Base-by-base conservation (phyloP, 441 rosid species). In the Lepidium campestre region DNA sequence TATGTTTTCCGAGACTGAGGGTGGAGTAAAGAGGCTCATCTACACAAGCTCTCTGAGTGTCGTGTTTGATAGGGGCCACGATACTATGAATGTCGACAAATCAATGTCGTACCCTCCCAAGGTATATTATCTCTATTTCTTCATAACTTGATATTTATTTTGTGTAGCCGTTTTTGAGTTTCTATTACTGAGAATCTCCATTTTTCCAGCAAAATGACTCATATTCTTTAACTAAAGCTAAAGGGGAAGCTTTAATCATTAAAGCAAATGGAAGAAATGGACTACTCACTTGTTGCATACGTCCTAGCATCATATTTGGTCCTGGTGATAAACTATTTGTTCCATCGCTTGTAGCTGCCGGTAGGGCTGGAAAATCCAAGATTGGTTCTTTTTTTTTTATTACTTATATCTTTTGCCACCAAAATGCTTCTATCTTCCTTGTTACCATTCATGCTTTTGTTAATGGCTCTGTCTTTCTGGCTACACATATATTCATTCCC, bases 41-140 rank as follows among this genome's bases (percentile, higher is more conserved):
- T 93, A 87, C 74, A 90, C 98, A 7, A 93, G 98, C 74, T 93
- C 97, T 46, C 87, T 96, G 14, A 90, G 97, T 48, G 98, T 90
- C 4, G 93, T 91, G 42, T 89, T 87, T 76, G 96, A 90, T 75
- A 96, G 98, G 57, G 69, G 84, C 50, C 82, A 78, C 65, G 86
- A 81, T 56, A 83, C 85, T 46, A 22, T 79, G 48, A 80, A 86
- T 11, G 97, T 86, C 29, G 80, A 79, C 48, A 97, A 93, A 76
- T 57, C 91, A 10, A 65, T 86, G 82, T 86, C 91, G 0, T 91
- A 86, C 74, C 82, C 96, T 27, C 42, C 78, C 42, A 78, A 85
- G 88, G 98, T 92, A 77, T 63, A n/a, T n/a, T n/a, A n/a, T n/a
- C n/a, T n/a, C n/a, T n/a, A n/a, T n/a, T n/a, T n/a, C n/a, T n/a